Base-by-base conservation (phyloP, 2,329 filamentous ascomycete species). In the Aspergillus caelatus region DNA sequence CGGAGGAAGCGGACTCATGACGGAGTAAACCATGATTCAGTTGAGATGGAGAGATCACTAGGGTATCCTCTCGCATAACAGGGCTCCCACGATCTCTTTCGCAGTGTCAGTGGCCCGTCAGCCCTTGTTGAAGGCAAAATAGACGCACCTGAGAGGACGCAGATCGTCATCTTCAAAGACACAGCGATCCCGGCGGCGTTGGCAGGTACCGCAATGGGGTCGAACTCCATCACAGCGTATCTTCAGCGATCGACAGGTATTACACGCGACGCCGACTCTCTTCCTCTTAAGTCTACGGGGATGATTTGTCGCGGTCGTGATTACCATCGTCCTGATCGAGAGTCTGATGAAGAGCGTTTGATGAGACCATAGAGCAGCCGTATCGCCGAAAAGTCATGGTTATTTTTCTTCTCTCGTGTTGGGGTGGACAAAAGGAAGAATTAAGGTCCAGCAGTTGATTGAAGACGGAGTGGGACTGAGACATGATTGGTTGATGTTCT, bases 161-260 rank as follows among this genome's bases (percentile, higher is more conserved):
- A 14, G 9, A 58, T 43, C 16, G 43, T 57, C 19, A 34, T 45
- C 39, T 9, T 21, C 6, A 46, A n/a, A 58, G 1, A n/a, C 34
- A 21, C 56, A 48, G 8, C 11, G 23, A 30, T 58, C 56, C 21
- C 41, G 16, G 8, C 56, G 23, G 9, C 56, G 28, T 45, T 34
- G 39, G 32, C 56, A 58, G 14, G 56, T 48, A 11, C 26, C 39
- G 21, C 26, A 58, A 14, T 5, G 39, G n/a, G 56, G 28, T 34
- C 56, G 56, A 16, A 46, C 39, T 11, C 56, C 41, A 12, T 58
- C 56, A 32, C 56, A 58, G 21, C 56, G 41, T 11, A 48, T 48
- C 28, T 58, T 58, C 4, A 45, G 41, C 21, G 26, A 8, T 11
- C 56, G 56, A 19, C 56, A 58, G 9, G 56, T 58, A 30, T 43